Evolutionary conservation across 306 rosid species (phyloP), one percentile per base, ranked within the genome.

Genomic region (Echinosophora koreensis): DNA sequence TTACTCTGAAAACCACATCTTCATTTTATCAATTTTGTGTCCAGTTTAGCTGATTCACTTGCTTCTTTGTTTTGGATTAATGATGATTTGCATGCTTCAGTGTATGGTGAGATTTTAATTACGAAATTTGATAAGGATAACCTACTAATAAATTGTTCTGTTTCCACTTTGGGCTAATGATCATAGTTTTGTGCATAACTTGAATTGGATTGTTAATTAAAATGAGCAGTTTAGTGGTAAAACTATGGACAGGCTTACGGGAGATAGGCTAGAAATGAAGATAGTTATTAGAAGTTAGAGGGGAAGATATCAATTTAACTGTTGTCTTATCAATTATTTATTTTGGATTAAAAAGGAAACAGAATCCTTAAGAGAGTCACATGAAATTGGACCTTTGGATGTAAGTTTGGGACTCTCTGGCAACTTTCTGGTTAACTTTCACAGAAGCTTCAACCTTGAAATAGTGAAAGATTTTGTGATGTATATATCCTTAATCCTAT

Each of bases 401-500:
- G 7, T 3, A 15, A 28, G 39, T 60, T 18, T 37, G 46, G 28
- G 14, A 32, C 32, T 66, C 14, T 52, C n/a, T 32, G 66, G 16
- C 73, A 38, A 41, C 49, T 71, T 63, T 30, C 79, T 64, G 44
- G 46, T 27, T 66, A 15, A n/a, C n/a, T 37, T 28, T 28, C 30
- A 28, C 30, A 28, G 30, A 28, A 28, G 6, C 34, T 51, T 15
- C n/a, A 44, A 55, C 46, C 13, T 35, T 12, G 57, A 47, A 68
- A 34, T 34, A n/a, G 30, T 16, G 12, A n/a, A 55, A 41, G 6
- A 11, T 52, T 16, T 13, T 38, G 11, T 73, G 1, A 14, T 32
- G 75, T 41, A 69, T 46, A 59, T 56, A 69, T 58, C 59, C 46
- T 62, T 49, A 16, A 71, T 60, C 32, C 13, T 85, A 8, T 73